Percentiles rank a stretch among this genome's conserved stretches.
Evolutionary conservation across 345 rosid species (phyloP).

Genomic region (Salix udensis): DNA sequence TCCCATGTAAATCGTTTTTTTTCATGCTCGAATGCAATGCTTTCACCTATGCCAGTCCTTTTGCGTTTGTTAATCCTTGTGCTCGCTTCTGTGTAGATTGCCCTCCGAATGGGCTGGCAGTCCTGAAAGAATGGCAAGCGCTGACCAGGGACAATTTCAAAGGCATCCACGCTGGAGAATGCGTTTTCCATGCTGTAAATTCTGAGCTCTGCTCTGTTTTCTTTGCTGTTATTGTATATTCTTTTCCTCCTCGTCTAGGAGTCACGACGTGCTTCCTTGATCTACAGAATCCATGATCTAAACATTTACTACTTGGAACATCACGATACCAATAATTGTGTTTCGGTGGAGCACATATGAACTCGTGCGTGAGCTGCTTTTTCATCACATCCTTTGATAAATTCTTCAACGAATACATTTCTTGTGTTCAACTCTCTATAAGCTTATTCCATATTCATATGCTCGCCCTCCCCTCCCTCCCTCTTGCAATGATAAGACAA

Average conservation of each 20-base stretch:
- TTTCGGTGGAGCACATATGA: too few species aligned
- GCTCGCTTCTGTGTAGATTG: not conserved
- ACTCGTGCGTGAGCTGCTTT: too few species aligned
- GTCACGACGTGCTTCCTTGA: too few species aligned
- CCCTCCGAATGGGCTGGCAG: not conserved
- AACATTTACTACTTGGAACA: too few species aligned
- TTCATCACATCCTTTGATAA: too few species aligned
- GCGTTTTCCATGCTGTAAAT: conserved; percentile 7
- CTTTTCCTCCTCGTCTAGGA: not conserved
- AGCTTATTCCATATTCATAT: too few species aligned
- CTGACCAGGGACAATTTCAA: not conserved
- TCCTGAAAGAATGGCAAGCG: not conserved
- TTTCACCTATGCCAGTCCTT: not conserved
- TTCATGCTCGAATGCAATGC: not conserved
- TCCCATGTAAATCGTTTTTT: conserved; percentile 32
- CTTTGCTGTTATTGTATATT: not conserved
- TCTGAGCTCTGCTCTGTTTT: not conserved
- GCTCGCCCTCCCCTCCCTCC: too few species aligned
- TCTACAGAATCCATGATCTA: too few species aligned
- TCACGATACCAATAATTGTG: too few species aligned
- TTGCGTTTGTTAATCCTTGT: not conserved
- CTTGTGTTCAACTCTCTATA: too few species aligned
- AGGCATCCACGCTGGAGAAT: conserved; percentile 3
- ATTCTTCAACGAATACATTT: too few species aligned
- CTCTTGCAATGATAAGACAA: too few species aligned